Conservation (phyloP, 768 basidiomycete genomes). For the Termitomyces sp. region DNA sequence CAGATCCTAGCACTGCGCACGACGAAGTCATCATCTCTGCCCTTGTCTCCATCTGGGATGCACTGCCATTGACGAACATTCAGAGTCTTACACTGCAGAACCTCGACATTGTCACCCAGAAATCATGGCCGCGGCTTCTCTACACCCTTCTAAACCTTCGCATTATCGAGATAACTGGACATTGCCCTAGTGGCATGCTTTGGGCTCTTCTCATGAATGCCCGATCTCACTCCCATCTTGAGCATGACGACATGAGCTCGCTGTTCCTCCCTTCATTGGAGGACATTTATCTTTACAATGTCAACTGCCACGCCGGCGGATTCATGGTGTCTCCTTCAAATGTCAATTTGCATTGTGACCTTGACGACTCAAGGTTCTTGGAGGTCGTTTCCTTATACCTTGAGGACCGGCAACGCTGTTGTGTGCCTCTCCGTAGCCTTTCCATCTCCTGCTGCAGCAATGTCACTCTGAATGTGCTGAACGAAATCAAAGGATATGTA, state of each 20-base stretch:
- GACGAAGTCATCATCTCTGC: constrained; percentile 31
- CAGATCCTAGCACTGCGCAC: constrained; percentile 19
- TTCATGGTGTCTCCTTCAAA: constrained; percentile 32
- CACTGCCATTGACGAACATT: constrained; percentile 27
- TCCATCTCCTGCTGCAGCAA: constrained; percentile 30
- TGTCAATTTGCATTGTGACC: constrained; percentile 31
- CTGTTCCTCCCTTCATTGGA: constrained; percentile 30
- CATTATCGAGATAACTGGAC: constrained; percentile 32
- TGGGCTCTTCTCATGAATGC: constrained; percentile 39
- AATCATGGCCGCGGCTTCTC: constrained; percentile 33
- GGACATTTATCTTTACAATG: constrained; percentile 34
- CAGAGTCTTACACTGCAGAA: constrained; percentile 33
- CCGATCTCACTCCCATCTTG: constrained; percentile 23
- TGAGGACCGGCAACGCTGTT: constrained; percentile 24
- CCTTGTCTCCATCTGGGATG: constrained; percentile 28
- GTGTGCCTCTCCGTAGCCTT: constrained; percentile 28
- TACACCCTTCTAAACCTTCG: constrained; percentile 26
- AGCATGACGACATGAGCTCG: constrained; percentile 20
- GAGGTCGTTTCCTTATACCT: constrained; percentile 33
- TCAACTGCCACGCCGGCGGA: constrained; percentile 37
- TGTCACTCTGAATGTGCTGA: constrained; percentile 22
- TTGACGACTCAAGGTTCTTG: constrained; percentile 39
- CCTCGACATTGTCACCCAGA: constrained; percentile 36
- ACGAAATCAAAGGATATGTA: constrained; percentile 24
- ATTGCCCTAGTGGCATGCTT: constrained; percentile 34